Conservation (phyloP, 768 basidiomycete genomes). For the Psilocybe cyanescens region DNA sequence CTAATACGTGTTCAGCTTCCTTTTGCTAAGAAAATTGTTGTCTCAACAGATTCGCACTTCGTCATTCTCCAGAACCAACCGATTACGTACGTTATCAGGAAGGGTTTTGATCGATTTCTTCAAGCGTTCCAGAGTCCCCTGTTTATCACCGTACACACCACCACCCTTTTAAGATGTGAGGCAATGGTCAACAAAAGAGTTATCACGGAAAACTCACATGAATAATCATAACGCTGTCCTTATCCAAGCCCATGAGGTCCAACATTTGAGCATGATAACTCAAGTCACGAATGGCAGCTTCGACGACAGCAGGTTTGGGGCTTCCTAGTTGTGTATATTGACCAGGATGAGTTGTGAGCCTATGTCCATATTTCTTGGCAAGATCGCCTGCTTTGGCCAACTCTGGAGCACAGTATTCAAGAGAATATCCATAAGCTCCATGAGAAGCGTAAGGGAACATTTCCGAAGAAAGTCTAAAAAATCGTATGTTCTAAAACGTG, state of each 20-base stretch:
- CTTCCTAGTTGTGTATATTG: constrained; percentile 86
- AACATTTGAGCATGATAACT: constrained; percentile 89
- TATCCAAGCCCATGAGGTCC: constrained; percentile 78
- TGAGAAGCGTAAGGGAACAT: constrained; percentile 96
- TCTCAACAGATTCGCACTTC: constrained; percentile 55
- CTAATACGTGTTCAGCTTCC: constrained; percentile 24
- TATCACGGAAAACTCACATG: constrained; percentile 52
- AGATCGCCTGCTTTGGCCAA: constrained; percentile 64
- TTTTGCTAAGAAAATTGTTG: background rate
- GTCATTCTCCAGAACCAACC: constrained; percentile 93
- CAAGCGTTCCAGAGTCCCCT: constrained; percentile 68
- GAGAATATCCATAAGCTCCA: constrained; percentile 74
- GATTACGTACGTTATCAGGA: constrained; percentile 62
- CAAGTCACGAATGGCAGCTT: constrained; percentile 79
- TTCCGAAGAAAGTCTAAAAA: constrained; percentile 87
- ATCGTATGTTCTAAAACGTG: constrained; percentile 64
- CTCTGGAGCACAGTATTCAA: constrained; percentile 69
- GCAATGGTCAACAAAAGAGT: background rate
- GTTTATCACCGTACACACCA: constrained; percentile 84
- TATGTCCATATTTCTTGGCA: constrained; percentile 71
- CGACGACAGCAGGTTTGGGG: constrained; percentile 74
- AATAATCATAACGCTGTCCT: constrained; percentile 89
- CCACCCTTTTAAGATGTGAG: constrained; percentile 53
- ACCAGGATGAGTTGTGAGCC: constrained; percentile 88
- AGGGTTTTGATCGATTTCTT: constrained; percentile 69